Evolutionary conservation across 495 filamentous ascomycete species (phyloP).

Genomic region (Aspergillus diversus): DNA sequence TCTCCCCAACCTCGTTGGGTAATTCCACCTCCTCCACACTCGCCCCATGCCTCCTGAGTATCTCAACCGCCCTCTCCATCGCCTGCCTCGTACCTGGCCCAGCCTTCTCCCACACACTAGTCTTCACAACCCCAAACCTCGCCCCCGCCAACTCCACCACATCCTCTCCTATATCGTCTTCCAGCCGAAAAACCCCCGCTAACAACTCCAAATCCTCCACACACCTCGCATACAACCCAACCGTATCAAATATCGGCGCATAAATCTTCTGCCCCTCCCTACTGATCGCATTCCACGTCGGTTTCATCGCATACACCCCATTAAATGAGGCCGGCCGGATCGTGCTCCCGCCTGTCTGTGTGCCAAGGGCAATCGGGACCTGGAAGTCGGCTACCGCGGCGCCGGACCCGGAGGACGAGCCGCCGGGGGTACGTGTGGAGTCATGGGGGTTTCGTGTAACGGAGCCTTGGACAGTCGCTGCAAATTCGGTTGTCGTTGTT

Average conservation of each 20-base stretch:
- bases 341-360: constrained; percentile 34
- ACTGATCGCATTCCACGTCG: constrained; percentile 59
- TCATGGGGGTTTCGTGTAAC: constrained; percentile 16
- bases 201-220: constrained; percentile 55
- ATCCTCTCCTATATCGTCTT: constrained; percentile 43
- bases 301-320: constrained; percentile 59
- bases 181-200: constrained; percentile 48
- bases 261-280: constrained; percentile 54
- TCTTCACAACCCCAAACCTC: constrained; percentile 53
- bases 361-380: constrained; percentile 19
- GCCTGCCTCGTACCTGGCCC: constrained; percentile 38
- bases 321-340: constrained; percentile 59
- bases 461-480: constrained; percentile 9
- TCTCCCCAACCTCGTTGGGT: constrained; percentile 1
- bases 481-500: constrained; percentile 25
- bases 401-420: constrained; percentile 22
- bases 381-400: constrained; percentile 24
- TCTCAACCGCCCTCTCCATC: constrained; percentile 1
- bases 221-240: constrained; percentile 53
- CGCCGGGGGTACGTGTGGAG: constrained; percentile 16
- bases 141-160: constrained; percentile 42
- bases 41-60: constrained; percentile 6
- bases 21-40: constrained; percentile 10
- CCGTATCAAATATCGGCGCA: constrained; percentile 54
- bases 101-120: constrained; percentile 49